Conservation (phyloP, 176 grass and related monocot genomes). For the Oryza longistaminata region DNA sequence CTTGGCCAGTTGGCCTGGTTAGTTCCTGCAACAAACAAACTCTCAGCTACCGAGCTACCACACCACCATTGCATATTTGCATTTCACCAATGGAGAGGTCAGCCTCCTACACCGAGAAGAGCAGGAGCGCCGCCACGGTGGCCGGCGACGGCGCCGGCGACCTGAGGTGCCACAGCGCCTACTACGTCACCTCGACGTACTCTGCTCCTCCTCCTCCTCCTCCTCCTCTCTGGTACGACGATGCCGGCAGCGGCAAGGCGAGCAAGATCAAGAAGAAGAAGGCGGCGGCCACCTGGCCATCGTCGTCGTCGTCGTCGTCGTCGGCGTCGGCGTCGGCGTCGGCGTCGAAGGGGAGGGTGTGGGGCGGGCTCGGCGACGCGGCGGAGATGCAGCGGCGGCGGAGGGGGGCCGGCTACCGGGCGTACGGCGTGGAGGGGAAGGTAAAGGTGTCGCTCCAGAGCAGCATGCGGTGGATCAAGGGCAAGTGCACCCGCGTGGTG, state of each 20-base stretch:
- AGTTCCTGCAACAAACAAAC: neutral
- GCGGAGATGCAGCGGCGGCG: constrained; percentile 74
- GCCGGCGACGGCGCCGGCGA: neutral
- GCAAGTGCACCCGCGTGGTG: constrained; percentile 43
- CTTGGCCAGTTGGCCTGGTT: neutral
- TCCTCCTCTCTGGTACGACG: neutral
- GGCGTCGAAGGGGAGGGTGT: constrained; percentile 9
- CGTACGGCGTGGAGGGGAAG: constrained; percentile 52
- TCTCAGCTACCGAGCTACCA: too few relatives aligned
- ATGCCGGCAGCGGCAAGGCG: constrained; percentile 17
- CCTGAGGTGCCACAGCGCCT: constrained; percentile 48
- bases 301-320: too few relatives aligned
- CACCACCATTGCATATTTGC: neutral
- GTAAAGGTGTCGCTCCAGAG: constrained; percentile 58
- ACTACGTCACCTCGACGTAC: constrained; percentile 37
- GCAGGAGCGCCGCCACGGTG: neutral
- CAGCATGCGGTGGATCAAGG: constrained; percentile 68
- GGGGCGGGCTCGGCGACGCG: constrained; percentile 44
- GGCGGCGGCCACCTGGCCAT: constrained; percentile 6
- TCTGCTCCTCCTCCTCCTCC: constrained; percentile 7
- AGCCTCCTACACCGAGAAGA: constrained; percentile 20
- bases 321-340: too few relatives aligned
- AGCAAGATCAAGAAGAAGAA: constrained; percentile 44
- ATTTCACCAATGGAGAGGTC: constrained; percentile 35
- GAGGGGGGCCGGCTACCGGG: constrained; percentile 56